These are phyloP conservation scores for Plasmodium fragile DNA, from an alignment of 169 alveolate species.

Conservation along the genomic window DNA sequence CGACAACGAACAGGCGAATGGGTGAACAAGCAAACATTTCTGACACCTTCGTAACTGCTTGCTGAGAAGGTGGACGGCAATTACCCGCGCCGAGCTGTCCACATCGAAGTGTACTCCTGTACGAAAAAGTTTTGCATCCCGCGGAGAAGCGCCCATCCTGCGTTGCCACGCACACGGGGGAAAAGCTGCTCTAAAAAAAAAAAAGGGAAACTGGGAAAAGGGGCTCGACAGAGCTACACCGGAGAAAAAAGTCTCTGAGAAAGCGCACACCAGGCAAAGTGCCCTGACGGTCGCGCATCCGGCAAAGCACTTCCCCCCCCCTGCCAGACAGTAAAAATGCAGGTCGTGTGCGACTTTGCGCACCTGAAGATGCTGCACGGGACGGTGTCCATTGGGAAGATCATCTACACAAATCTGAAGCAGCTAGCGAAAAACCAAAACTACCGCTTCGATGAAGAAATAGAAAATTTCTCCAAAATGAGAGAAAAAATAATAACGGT, in stretches of 20 bases:
- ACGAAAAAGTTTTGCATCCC: neutral
- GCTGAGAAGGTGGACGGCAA: neutral
- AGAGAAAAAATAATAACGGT: conserved; percentile 21
- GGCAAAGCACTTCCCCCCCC: neutral
- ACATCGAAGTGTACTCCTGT: neutral
- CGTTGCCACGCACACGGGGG: neutral
- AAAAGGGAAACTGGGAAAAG: neutral
- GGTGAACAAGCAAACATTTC: neutral
- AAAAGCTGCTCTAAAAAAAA: neutral
- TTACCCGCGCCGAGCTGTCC: neutral
- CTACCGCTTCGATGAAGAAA: conserved; percentile 30
- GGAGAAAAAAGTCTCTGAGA: neutral
- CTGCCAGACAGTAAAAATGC: conserved; percentile 6
- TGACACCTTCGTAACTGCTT: neutral
- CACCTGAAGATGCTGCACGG: conserved; percentile 53
- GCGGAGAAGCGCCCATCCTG: neutral
- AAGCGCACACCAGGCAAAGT: neutral
- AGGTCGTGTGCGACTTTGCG: conserved; percentile 54
- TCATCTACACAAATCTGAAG: conserved; percentile 21
- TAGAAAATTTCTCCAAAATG: conserved; percentile 3
- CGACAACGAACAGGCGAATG: neutral
- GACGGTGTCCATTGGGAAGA: conserved; percentile 22
- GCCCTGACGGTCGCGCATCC: neutral
- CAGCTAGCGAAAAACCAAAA: conserved; percentile 3
- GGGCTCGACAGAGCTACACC: neutral